Base-by-base conservation (phyloP, 2,329 filamentous ascomycete genomes). In the Calcarisporium arbuscula region DNA sequence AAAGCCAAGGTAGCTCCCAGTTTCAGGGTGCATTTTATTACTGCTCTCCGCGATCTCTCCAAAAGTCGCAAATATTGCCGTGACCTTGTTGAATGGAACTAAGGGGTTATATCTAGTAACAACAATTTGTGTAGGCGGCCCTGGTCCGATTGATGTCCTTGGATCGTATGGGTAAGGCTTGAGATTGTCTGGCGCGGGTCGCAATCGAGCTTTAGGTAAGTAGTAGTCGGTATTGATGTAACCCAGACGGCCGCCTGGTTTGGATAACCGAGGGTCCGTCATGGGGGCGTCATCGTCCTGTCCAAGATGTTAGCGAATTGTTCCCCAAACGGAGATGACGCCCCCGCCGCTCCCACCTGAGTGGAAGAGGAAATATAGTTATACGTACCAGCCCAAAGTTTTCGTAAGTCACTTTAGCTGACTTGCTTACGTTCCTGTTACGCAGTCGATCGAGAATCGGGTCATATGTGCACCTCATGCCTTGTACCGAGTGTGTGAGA, bases 91-190 rank as follows among this genome's bases (percentile, higher is more conserved):
- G 49, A 94, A 85, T 10, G 86, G 77, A 26, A 85, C 82, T 44
- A 96, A 67, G 6, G 90, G 89, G 58, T 96, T 92, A 56, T 95
- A 95, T n/a, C 88, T 87, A n/a, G 81, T 89, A 15, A 95, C 87
- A 5, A 96, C 82, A 31, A 98, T 79, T 56, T 95, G 87, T 3
- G 84, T 87, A 3, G 92, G 86, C 11, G 90, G 90, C 0, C 87
- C 87, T 17, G 88, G 86, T 1, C 89, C 90, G 48, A 94, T 78
- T 3, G 90, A 94, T 5, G 86, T 87, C 49, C 78, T 79, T 5
- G 80, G 65, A 55, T 96, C 89, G 60, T 87, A 92, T 18, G 76
- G 62, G 59, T 94, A 95, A 16, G 84, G 82, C 54, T 79, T 85
- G 33, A 95, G 65, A 41, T 82, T 80, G 61, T 95, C 94, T 1